These are phyloP conservation scores for Triglochin maritima DNA, from an alignment of 106 monocot genomes.

Conservation along the genomic window DNA sequence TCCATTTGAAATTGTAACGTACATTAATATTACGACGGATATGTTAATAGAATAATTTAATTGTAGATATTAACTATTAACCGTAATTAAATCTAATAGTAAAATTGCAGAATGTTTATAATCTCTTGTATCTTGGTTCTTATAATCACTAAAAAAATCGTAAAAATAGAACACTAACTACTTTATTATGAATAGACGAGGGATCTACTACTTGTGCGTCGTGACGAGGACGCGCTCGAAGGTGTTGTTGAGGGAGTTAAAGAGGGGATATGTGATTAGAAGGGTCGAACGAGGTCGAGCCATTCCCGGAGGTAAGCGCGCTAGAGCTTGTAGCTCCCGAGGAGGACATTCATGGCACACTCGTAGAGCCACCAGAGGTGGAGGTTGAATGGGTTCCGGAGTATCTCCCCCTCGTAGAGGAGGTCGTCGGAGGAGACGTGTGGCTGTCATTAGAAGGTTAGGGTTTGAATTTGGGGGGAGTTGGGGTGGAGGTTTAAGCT, in stretches of 20 bases:
- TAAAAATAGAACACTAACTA: no score
- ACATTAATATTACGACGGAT: no score
- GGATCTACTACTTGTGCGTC: slow-evolving; percentile 95
- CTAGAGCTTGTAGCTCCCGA: slow-evolving; percentile 94
- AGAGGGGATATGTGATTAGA: slow-evolving; percentile 47
- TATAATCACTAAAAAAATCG: no score
- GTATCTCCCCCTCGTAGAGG: slow-evolving; percentile 82
- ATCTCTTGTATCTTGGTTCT: no score
- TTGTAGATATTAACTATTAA: no score
- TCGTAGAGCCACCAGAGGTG: slow-evolving; percentile 99
- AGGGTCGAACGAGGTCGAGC: slow-evolving; percentile 51
- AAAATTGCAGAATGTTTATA: no score
- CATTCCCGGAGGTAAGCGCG: slow-evolving; percentile 84
- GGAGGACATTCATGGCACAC: slow-evolving; percentile 81
- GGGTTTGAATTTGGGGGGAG: not conserved
- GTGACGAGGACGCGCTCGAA: slow-evolving; percentile 92
- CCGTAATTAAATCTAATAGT: no score
- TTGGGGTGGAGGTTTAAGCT: not conserved
- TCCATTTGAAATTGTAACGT: no score
- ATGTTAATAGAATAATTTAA: no score
- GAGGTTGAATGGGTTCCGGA: slow-evolving; percentile 80
- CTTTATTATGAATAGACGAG: no score
- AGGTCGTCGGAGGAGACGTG: slow-evolving; percentile 42
- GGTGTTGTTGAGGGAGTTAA: slow-evolving; percentile 71
- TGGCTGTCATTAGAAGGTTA: not conserved